A percentile compares a stretch with the other conserved stretches of the same genome.
Evolutionary conservation across 148 eudicot genomes (phyloP).

Genomic region (Heliamphora exappendiculata): DNA sequence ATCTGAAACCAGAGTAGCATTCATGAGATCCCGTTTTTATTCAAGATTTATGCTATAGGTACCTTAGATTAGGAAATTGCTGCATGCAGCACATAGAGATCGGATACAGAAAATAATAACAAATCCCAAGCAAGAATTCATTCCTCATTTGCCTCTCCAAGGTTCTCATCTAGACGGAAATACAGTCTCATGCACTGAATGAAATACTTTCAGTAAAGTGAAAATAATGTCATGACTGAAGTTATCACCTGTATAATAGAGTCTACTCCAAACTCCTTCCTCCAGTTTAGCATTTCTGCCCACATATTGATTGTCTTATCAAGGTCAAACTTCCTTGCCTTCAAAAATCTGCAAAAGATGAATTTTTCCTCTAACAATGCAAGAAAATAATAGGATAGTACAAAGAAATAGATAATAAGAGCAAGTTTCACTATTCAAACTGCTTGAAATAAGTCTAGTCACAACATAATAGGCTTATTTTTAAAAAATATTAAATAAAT

Average conservation of each 20-base stretch:
- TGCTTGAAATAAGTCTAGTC: not conserved
- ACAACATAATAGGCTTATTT: not conserved
- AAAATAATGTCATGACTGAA: not conserved
- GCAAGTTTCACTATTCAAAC: not conserved
- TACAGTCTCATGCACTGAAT: not conserved
- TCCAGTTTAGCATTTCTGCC: conserved; percentile 98
- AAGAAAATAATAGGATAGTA: not conserved
- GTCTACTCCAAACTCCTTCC: conserved; percentile 77
- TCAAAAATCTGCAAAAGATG: conserved; percentile 68
- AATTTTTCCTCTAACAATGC: not conserved
- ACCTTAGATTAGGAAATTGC: not conserved
- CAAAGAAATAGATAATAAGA: not conserved
- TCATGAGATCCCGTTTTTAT: not conserved
- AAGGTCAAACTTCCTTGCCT: conserved; percentile 92
- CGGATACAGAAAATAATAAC: not conserved
- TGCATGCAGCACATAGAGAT: not conserved
- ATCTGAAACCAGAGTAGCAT: not conserved
- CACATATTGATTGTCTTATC: conserved; percentile 87
- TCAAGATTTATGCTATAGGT: not conserved
- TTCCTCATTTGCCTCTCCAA: not conserved
- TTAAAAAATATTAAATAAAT: not conserved
- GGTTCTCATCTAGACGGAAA: not conserved
- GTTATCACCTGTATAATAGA: conserved; percentile 64
- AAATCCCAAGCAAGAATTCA: not conserved
- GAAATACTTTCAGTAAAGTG: not conserved